Evolutionary conservation across 257 asterid genomes (phyloP).

Genomic region (Petrea volubilis): DNA sequence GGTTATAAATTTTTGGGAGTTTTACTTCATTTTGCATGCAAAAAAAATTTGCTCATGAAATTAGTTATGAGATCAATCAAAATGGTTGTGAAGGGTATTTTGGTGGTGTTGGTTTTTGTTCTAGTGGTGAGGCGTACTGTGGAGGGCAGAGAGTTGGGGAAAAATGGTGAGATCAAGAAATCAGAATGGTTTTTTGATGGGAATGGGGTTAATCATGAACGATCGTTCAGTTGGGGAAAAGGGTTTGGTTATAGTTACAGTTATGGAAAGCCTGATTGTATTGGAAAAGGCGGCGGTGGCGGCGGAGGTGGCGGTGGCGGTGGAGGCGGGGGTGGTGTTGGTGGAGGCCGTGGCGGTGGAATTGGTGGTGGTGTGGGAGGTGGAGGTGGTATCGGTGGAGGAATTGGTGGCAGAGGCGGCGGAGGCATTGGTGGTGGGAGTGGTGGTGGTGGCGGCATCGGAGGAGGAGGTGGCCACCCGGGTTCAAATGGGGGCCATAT

Average conservation of each 20-base stretch:
- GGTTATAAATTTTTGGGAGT: conserved; percentile 20
- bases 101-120: conserved; percentile 31
- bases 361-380: conserved; percentile 21
- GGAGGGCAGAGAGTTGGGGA: conserved; percentile 35
- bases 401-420: no score
- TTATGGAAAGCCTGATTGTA: conserved; percentile 29
- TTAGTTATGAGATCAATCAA: conserved; percentile 4
- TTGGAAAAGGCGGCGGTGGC: conserved; percentile 32
- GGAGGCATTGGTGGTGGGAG: not conserved
- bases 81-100: conserved; percentile 32
- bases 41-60: conserved; percentile 13
- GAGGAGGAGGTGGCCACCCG: not conserved
- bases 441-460: conserved; percentile 14
- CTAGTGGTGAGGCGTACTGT: conserved; percentile 36
- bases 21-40: conserved; percentile 22
- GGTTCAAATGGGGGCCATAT: conserved; percentile 22
- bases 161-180: conserved; percentile 8
- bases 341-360: conserved; percentile 24
- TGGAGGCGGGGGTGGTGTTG: conserved; percentile 18
- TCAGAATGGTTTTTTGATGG: no score
- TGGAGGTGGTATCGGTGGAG: conserved; percentile 11
- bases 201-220: no score
- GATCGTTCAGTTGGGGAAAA: no score
- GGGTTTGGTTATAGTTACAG: no score
- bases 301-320: conserved; percentile 23